Evolutionary conservation across 208 protist genomes (phyloP).

Genomic region (Blechomonas ayalai): DNA sequence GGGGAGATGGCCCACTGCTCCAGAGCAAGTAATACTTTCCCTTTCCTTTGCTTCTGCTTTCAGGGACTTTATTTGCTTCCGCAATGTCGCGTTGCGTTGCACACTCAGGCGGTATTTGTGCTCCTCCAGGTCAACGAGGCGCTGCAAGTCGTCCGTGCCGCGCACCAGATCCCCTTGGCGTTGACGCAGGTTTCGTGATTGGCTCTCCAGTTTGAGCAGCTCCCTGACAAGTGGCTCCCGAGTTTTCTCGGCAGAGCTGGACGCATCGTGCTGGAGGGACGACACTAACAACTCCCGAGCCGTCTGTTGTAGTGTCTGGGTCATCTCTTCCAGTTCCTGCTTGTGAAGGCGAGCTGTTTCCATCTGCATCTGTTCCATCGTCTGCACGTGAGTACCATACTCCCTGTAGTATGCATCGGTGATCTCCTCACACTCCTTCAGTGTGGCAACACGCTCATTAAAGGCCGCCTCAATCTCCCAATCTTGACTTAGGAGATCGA

Average conservation of each 20-base stretch:
- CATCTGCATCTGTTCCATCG: slow-evolving; percentile 15
- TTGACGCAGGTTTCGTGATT: slow-evolving; percentile 12
- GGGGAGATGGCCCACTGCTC: no score
- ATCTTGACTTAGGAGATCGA: slow-evolving; percentile 14
- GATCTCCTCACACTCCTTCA: slow-evolving; percentile 10
- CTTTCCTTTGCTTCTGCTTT: slow-evolving; percentile 15
- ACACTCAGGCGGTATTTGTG: slow-evolving; percentile 35
- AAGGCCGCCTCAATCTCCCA: slow-evolving; percentile 29
- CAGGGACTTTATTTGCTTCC: slow-evolving; percentile 16
- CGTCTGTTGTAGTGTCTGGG: slow-evolving; percentile 8
- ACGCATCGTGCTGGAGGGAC: not conserved
- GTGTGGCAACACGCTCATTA: slow-evolving; percentile 19
- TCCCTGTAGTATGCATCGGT: slow-evolving; percentile 28
- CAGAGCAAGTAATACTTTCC: no score
- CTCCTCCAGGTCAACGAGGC: slow-evolving; percentile 36
- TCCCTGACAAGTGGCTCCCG: slow-evolving; percentile 20
- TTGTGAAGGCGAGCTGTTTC: slow-evolving; percentile 18
- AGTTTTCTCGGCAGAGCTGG: not conserved
- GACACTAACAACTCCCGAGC: slow-evolving; percentile 9
- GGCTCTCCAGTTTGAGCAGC: slow-evolving; percentile 20
- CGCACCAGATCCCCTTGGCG: slow-evolving; percentile 14
- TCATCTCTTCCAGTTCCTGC: slow-evolving; percentile 25
- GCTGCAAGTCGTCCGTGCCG: slow-evolving; percentile 17
- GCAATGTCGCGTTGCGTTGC: slow-evolving; percentile 28
- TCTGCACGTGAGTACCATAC: slow-evolving; percentile 24